These are phyloP conservation scores for Populus hybrid DNA, from an alignment of 441 rosid species.

Conservation along the genomic window DNA sequence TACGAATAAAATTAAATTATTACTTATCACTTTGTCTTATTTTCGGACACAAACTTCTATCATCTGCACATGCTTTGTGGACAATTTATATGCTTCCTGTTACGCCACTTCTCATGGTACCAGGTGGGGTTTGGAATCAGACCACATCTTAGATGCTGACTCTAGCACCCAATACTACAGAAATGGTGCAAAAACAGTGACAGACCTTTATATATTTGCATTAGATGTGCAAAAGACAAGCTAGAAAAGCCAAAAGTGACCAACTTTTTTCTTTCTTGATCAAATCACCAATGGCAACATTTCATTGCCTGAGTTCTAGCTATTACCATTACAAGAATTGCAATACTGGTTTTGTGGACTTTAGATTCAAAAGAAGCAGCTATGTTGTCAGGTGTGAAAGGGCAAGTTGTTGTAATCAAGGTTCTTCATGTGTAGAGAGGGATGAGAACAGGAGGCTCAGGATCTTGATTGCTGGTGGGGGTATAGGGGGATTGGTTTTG, in stretches of 20 bases:
- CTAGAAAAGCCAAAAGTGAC: background rate
- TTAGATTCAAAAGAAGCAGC: conserved; percentile 9
- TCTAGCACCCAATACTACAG: background rate
- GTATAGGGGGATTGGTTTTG: conserved; percentile 17
- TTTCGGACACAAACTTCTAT: too few species aligned
- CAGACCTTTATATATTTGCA: background rate
- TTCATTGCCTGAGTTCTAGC: background rate
- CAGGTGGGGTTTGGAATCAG: background rate
- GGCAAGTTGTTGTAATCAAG: background rate
- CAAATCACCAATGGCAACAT: conserved; percentile 2
- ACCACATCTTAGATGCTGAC: background rate
- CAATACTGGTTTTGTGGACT: background rate
- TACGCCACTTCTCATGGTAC: background rate
- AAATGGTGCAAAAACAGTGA: background rate
- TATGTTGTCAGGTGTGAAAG: conserved; percentile 13
- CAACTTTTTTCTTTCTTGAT: background rate
- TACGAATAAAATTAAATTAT: too few species aligned
- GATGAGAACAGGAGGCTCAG: conserved; percentile 16
- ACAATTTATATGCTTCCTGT: too few species aligned
- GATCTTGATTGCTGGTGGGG: conserved; percentile 30
- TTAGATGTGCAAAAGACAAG: background rate
- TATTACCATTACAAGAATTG: background rate
- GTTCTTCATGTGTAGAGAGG: background rate
- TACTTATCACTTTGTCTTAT: too few species aligned
- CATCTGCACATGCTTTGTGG: too few species aligned